phyloP scores from a whole-genome alignment of 805 yeast species.

The Candida jianshihensis region DNA sequence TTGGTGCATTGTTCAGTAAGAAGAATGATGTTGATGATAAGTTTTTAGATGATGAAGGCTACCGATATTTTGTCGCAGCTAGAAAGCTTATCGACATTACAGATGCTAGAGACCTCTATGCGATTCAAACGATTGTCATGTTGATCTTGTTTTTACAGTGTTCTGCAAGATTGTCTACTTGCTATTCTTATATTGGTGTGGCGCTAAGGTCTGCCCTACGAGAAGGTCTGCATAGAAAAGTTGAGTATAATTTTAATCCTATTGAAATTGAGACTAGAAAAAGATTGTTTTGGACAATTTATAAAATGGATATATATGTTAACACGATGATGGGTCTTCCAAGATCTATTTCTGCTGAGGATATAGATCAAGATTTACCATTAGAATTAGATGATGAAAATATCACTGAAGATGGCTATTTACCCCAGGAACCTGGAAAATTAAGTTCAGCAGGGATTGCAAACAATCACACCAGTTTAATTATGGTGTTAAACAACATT shows the following conservation, averaged over 20 bases:
- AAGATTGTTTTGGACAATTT: slow-evolving; percentile 82
- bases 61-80: slow-evolving; percentile 78
- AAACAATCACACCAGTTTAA: slow-evolving; percentile 73
- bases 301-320: slow-evolving; percentile 85
- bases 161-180: slow-evolving; percentile 81
- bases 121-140: slow-evolving; percentile 84
- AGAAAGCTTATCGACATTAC: slow-evolving; percentile 79
- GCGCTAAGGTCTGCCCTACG: slow-evolving; percentile 80
- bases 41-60: slow-evolving; percentile 67
- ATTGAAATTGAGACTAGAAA: slow-evolving; percentile 79
- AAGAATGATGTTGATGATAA: slow-evolving; percentile 27
- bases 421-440: slow-evolving; percentile 40
- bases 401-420: slow-evolving; percentile 59
- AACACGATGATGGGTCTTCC: slow-evolving; percentile 86
- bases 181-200: slow-evolving; percentile 86
- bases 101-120: slow-evolving; percentile 73
- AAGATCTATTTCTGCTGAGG: slow-evolving; percentile 64
- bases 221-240: slow-evolving; percentile 76
- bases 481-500: slow-evolving; percentile 61
- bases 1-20: slow-evolving; percentile 73
- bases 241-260: slow-evolving; percentile 54
- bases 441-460: slow-evolving; percentile 74
- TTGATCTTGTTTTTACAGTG: slow-evolving; percentile 81
- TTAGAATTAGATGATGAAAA: slow-evolving; percentile 81
- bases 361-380: slow-evolving; percentile 84